These are phyloP conservation scores for Gamarada debralockiae DNA, from an alignment of 495 filamentous ascomycete genomes.

Conservation along the genomic window DNA sequence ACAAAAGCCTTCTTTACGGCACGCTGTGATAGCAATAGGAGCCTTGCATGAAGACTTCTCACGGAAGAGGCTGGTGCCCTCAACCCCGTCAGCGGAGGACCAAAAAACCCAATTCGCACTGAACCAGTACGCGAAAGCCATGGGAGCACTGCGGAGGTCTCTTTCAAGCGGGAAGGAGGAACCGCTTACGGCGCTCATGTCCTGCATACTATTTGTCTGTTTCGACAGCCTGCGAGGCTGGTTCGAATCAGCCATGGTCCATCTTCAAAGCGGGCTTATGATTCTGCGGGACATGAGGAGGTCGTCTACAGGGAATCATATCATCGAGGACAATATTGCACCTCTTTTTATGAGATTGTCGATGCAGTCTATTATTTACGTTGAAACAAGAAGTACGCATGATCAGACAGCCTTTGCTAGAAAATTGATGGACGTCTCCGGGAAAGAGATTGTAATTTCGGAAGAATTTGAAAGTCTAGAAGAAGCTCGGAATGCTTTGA, in stretches of 20 bases:
- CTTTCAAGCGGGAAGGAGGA: constrained; percentile 1
- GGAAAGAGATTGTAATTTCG: constrained; percentile 6
- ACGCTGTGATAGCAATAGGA: constrained; percentile 15
- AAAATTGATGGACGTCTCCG: constrained; percentile 4
- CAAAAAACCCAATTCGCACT: constrained; percentile 10
- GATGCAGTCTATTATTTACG: constrained; percentile 10
- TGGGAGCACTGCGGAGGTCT: constrained; percentile 1
- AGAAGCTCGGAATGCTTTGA: constrained; percentile 9
- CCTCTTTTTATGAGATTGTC: constrained; percentile 9
- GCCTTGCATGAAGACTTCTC: constrained; percentile 10
- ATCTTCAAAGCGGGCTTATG: constrained; percentile 13
- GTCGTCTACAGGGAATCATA: not conserved
- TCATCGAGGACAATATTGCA: constrained; percentile 9
- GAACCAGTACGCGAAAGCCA: constrained; percentile 10
- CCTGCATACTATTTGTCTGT: constrained; percentile 15
- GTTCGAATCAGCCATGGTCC: constrained; percentile 5
- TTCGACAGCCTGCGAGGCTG: constrained; percentile 14
- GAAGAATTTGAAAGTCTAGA: constrained; percentile 10
- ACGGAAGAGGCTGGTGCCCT: constrained; percentile 5
- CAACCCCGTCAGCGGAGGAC: constrained; percentile 1
- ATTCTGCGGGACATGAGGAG: constrained; percentile 6
- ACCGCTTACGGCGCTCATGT: constrained; percentile 3
- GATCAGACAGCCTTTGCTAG: constrained; percentile 6
- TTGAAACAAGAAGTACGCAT: constrained; percentile 2
- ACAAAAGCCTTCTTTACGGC: constrained; percentile 10